These are phyloP conservation scores for Myxozyma sirexii DNA, from an alignment of 805 yeast species.

Conservation along the genomic window DNA sequence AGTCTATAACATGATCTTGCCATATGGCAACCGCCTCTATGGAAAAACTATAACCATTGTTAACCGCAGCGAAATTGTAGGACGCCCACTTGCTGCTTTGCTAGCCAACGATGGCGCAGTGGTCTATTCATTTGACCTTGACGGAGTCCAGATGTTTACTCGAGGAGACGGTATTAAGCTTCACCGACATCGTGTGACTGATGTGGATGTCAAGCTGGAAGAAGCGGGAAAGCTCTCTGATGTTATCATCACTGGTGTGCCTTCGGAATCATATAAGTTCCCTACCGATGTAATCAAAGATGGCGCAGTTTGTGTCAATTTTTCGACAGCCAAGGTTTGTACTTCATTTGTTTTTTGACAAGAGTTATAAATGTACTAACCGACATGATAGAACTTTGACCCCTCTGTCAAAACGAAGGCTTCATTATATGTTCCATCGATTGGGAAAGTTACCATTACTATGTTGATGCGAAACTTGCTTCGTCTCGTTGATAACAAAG, in stretches of 20 bases:
- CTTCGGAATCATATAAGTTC: slow-evolving; percentile 78
- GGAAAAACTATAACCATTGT: slow-evolving; percentile 91
- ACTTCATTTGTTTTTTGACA: neutral
- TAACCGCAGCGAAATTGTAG: slow-evolving; percentile 95
- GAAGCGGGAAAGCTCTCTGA: slow-evolving; percentile 76
- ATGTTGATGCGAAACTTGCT: slow-evolving; percentile 90
- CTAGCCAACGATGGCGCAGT: slow-evolving; percentile 97
- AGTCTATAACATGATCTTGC: slow-evolving; percentile 77
- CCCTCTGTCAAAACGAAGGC: slow-evolving; percentile 81
- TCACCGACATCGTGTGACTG: slow-evolving; percentile 79
- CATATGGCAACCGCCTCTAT: slow-evolving; percentile 87
- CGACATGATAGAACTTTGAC: slow-evolving; percentile 60
- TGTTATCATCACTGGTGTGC: slow-evolving; percentile 95
- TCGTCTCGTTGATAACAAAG: slow-evolving; percentile 69
- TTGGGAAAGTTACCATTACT: slow-evolving; percentile 94
- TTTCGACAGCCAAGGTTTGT: slow-evolving; percentile 67
- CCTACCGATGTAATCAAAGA: slow-evolving; percentile 77
- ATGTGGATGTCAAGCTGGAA: slow-evolving; percentile 55
- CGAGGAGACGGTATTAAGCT: slow-evolving; percentile 88
- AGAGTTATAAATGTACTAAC: neutral
- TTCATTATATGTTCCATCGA: slow-evolving; percentile 89
- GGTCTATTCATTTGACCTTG: slow-evolving; percentile 87
- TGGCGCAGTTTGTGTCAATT: slow-evolving; percentile 90
- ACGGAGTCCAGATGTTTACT: slow-evolving; percentile 86
- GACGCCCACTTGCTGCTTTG: slow-evolving; percentile 93